Conservation (phyloP, 768 basidiomycete species). For the Paxillus involutus region DNA sequence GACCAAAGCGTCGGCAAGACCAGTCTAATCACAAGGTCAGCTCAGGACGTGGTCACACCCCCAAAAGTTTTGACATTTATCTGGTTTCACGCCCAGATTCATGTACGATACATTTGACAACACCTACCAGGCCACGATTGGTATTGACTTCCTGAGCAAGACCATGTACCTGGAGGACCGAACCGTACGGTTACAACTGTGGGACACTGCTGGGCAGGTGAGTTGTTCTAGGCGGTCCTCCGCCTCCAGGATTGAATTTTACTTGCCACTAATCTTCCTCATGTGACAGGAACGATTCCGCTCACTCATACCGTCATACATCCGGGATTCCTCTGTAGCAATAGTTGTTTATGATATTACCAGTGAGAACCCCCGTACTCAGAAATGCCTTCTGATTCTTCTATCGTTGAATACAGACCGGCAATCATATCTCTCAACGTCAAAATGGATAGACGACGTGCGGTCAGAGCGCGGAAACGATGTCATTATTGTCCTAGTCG, state of each 20-base stretch:
- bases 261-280: conserved; percentile 2
- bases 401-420: conserved; percentile 57
- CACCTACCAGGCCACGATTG: conserved; percentile 96
- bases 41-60: conserved; percentile 11
- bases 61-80: conserved; percentile 2
- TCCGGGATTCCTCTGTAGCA: conserved; percentile 97
- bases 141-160: conserved; percentile 99
- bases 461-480: conserved; percentile 96
- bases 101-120: conserved; percentile 99
- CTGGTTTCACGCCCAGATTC: conserved; percentile 52
- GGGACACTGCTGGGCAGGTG: conserved; percentile 98
- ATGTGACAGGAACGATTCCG: conserved; percentile 85
- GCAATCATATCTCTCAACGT: conserved; percentile 95
- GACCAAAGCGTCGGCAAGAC: conserved; percentile 99
- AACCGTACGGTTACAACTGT: conserved; percentile 94
- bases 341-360: conserved; percentile 99
- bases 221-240: conserved; percentile 13
- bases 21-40: conserved; percentile 91
- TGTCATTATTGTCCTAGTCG: conserved; percentile 97
- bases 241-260: background rate
- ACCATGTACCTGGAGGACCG: conserved; percentile 99
- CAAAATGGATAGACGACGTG: conserved; percentile 99
- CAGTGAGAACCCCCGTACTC: conserved; percentile 53
- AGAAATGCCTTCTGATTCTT: conserved; percentile 2
- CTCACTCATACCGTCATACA: conserved; percentile 97